Percentiles rank a stretch among this genome's conserved stretches.
Evolutionary conservation across 2,329 filamentous ascomycete genomes (phyloP).

Genomic region (Aureobasidium uvarum): DNA sequence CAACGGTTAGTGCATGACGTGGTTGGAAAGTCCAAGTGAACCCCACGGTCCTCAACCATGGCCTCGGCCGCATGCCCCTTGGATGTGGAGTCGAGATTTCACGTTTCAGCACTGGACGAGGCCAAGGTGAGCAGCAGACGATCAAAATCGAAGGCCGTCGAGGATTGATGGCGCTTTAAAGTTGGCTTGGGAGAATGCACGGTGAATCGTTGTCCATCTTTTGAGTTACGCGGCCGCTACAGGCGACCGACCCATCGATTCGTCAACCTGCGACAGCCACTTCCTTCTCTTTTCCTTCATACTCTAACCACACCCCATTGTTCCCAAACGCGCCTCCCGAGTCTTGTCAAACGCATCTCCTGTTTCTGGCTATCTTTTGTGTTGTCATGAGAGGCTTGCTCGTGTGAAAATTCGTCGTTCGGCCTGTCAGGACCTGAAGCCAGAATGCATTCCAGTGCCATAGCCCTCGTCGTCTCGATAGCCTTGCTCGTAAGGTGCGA

Average conservation of each 20-base stretch:
- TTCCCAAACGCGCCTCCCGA: not conserved
- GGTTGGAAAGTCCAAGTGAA: not conserved
- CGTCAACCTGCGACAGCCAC: slow-evolving; percentile 16
- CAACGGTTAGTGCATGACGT: slow-evolving; percentile 17
- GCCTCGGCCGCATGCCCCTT: not conserved
- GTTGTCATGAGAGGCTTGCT: slow-evolving; percentile 12
- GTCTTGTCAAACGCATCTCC: not conserved
- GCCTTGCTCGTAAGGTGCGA: slow-evolving; percentile 19
- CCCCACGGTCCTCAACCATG: not conserved
- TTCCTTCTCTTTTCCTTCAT: slow-evolving; percentile 14
- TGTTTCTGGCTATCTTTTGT: not conserved
- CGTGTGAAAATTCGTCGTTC: not conserved
- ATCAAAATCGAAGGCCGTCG: slow-evolving; percentile 8
- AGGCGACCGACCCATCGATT: not conserved
- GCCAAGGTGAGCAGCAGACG: not conserved
- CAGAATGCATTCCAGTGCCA: slow-evolving; percentile 3
- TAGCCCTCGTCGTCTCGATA: not conserved
- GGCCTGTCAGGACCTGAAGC: slow-evolving; percentile 13
- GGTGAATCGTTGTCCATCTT: slow-evolving; percentile 14
- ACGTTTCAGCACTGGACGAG: not conserved
- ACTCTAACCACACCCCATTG: not conserved
- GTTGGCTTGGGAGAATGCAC: slow-evolving; percentile 13
- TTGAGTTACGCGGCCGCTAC: slow-evolving; percentile 15
- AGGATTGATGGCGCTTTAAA: slow-evolving; percentile 12
- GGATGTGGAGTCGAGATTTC: slow-evolving; percentile 2